Evolutionary conservation across 2,329 filamentous ascomycete genomes (phyloP), one percentile per base, ranked within the genome.

Genomic region (Aspergillus niger): DNA sequence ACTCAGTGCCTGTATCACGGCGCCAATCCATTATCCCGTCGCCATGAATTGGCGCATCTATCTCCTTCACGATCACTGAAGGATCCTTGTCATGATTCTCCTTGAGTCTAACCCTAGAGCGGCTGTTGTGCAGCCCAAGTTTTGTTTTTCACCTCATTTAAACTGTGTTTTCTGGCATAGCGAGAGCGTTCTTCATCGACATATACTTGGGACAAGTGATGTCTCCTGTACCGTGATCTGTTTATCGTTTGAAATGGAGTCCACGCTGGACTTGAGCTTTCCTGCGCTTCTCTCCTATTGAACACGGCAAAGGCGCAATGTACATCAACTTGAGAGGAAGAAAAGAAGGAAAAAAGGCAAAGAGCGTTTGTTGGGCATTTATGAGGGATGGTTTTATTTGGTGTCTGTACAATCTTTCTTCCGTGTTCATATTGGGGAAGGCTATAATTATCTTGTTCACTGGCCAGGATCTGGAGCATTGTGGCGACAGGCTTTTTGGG

Each of bases 21-120:
- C 70, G 69, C 17, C 69, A 64, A 48, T 76, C 74, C 49, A 47
- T 70, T 51, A 68, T 69, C 43, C 67, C 66, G 11, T 71, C 71
- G 5, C 62, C 63, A n/a, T 69, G 30, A 57, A 39, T 22, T 15
- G 36, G 17, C 13, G 48, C 32, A 26, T 24, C 17, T 28, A 11
- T 6, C 43, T 15, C 44, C 32, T 39, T n/a, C n/a, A 49, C 30
- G 48, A 50, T 24, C 15, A 36, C 24, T 20, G 5, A 28, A 36
- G 57, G n/a, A 28, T n/a, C 43, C 32, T 49, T 50, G 49, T 54
- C 49, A 63, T 65, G 53, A 64, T 32, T 62, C 60, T 62, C 39
- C 51, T 59, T 67, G 51, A 43, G 49, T 58, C 57, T 24, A 51
- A 50, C 55, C 36, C 53, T 50, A 58, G 47, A 64, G 60, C 55